These are phyloP conservation scores for Monosporozyma unispora DNA, from an alignment of 805 yeast species.

Conservation along the genomic window DNA sequence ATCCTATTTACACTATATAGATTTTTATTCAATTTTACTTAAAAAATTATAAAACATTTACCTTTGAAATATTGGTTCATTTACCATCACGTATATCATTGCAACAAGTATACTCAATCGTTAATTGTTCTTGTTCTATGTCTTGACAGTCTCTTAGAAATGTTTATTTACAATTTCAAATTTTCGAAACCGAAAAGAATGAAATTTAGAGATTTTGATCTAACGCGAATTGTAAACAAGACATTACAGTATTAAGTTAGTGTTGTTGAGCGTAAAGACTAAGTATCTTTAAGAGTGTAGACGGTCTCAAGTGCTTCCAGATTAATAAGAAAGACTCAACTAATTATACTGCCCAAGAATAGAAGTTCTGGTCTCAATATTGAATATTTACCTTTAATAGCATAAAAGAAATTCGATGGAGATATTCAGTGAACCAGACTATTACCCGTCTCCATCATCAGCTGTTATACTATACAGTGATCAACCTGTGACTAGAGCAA, in stretches of 20 bases:
- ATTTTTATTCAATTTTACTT: background rate
- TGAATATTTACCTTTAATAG: background rate
- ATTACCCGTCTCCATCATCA: slow-evolving; percentile 25
- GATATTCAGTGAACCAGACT: slow-evolving; percentile 18
- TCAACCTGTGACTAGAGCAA: slow-evolving; percentile 6
- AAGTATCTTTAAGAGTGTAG: too few species aligned
- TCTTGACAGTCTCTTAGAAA: background rate
- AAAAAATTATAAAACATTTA: too few species aligned
- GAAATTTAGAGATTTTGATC: background rate
- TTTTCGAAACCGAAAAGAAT: background rate
- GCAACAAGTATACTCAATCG: too few species aligned
- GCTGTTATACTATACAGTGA: slow-evolving; percentile 18
- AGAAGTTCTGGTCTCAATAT: background rate
- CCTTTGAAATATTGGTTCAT: too few species aligned
- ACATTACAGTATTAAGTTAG: background rate
- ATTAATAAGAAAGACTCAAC: background rate
- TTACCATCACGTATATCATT: too few species aligned
- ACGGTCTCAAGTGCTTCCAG: too few species aligned
- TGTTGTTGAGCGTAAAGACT: background rate
- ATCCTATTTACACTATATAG: background rate
- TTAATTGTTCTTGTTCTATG: too few species aligned
- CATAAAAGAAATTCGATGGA: slow-evolving; percentile 9
- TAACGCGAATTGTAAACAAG: slow-evolving; percentile 1
- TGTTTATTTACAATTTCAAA: background rate
- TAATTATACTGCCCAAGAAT: background rate